A percentile compares a stretch with the other conserved stretches of the same genome.
These are phyloP conservation scores for Macrolepiota albuminosa DNA, from an alignment of 768 basidiomycete genomes.

Conservation along the genomic window DNA sequence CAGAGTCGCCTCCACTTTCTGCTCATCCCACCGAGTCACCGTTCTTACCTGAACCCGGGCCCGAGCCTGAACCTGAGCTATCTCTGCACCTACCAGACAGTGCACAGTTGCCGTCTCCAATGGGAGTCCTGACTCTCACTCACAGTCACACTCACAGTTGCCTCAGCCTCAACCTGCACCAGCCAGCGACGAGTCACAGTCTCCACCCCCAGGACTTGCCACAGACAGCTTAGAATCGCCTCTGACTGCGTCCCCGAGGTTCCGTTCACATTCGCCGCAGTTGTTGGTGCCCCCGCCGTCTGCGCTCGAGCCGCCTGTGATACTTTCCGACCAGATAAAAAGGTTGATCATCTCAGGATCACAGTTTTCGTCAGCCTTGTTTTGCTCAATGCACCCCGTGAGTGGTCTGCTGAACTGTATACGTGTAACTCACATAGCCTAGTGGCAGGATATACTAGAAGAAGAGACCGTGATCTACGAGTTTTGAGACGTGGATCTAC, in stretches of 20 bases:
- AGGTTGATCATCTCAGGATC: conserved; percentile 11
- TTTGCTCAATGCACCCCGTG: conserved; percentile 15
- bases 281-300: neutral
- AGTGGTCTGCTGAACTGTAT: neutral
- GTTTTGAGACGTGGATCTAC: conserved; percentile 49
- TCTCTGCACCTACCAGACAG: neutral
- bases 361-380: conserved; percentile 11
- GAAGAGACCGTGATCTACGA: conserved; percentile 19
- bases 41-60: no score
- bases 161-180: no score
- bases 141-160: no score
- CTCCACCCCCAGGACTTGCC: no score
- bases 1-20: neutral
- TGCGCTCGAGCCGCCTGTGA: neutral
- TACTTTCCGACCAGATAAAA: conserved; percentile 11
- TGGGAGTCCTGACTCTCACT: no score
- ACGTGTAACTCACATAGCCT: neutral
- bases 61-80: neutral
- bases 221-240: neutral
- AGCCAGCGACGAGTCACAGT: no score
- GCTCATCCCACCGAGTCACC: neutral
- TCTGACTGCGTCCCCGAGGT: neutral
- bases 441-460: conserved; percentile 35
- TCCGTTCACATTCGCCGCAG: neutral
- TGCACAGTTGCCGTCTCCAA: neutral